Evolutionary conservation across 2,329 filamentous ascomycete genomes (phyloP), one percentile per base, ranked within the genome.

Genomic region (Hirsutella minnesotensis): DNA sequence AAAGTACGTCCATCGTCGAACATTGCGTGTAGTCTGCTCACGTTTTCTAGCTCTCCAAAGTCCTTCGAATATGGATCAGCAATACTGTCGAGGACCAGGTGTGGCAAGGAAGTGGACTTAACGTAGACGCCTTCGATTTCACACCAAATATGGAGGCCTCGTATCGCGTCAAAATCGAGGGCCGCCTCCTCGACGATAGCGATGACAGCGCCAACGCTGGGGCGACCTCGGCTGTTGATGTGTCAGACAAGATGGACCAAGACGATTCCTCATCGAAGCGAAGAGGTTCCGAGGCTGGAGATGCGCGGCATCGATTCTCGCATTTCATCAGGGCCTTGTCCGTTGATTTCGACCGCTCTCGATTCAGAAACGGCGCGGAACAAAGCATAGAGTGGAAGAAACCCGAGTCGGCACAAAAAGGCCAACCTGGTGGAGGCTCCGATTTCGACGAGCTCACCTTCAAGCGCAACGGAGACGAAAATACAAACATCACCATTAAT

Each of bases 51-150:
- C 78, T 85, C 51, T 83, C 82, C 62, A 85, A 83, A 57, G 94
- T 87, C 3, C 71, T 98, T 62, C 83, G 90, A 48, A 77, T 98
- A 49, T 96, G 88, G 88, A 81, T 98, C 55, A 89, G 81, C 55
- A 98, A 98, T 63, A 95, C 88, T 1, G 87, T 83, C 29, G 87
- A 95, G 61, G 86, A 92, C 56, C 92, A 98, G 65, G 81, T 84
- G 27, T 96, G 92, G 92, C 92, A 98, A 64, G 74, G 72, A 33
- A 77, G 72, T 52, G 70, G 69, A 34, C 68, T 83, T 46, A 81
- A 81, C 47, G 74, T 81, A 10, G 81, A 90, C 57, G 77, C 77
- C 30, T 92, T 92, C 50, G 88, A 94, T 57, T 89, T 94, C 56
- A 81, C 79, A 42, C 79, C 81, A 41, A 86, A 79, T 49, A 73